Evolutionary conservation across 441 rosid genomes (phyloP), one percentile per base, ranked within the genome.

Genomic region (Gossypium armourianum): DNA sequence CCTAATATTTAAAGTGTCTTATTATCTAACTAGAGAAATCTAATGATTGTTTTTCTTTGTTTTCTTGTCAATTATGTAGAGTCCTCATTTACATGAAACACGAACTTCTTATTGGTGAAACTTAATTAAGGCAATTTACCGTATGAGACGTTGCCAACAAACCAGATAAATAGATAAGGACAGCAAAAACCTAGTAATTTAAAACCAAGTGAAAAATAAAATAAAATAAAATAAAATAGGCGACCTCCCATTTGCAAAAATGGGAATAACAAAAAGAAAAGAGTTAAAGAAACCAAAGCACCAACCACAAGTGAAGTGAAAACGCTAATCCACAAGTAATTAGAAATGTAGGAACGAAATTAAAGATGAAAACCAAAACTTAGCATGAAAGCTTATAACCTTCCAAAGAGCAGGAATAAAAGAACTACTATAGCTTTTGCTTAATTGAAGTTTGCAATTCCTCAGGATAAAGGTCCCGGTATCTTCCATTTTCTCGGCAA

Each of bases 371-470:
- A 15, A 32, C 2, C 10, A 15, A 59, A 61, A 61, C n/a, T 36
- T 62, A 15, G 23, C 50, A 62, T 16, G 21, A 32, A 32, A 7
- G 4, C 50, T 16, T 32, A 16, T 32, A 62, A 43, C 69, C 17
- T 21, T 43, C 23, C 53, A 17, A 0, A 20, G 9, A 63, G 54
- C 12, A 63, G 16, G 19, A 17, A 63, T 21, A 63, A 17, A 36
- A 45, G 5, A 20, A 52, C 69, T 66, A 64, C 76, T 52, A 40
- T 1, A 63, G 40, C 45, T 74, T 72, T 58, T 2, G 6, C 68
- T 32, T 59, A 73, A 74, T 36, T 43, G 40, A 63, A 64, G 56
- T 16, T 66, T 68, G 9, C 62, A 69, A 75, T 40, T 45, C 66
- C 72, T 56, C 68, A 2, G 0, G 4, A 23, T 13, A 13, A 67